Evolutionary conservation across 2,329 filamentous ascomycete genomes (phyloP), one percentile per base, ranked within the genome.

Genomic region (Lecanicillium sp.): DNA sequence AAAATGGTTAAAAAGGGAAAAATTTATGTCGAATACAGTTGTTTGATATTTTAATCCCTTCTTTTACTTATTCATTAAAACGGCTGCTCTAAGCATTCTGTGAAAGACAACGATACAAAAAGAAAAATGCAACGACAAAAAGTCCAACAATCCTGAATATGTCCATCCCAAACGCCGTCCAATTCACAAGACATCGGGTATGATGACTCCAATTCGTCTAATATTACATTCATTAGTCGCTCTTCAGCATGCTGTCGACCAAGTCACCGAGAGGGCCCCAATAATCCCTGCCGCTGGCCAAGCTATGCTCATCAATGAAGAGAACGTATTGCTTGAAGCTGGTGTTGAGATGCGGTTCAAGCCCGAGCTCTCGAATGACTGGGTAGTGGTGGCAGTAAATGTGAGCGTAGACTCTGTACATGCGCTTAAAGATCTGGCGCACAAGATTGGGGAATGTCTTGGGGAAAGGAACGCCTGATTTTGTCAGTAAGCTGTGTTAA

Each of bases 361-460:
- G 75, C 16, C 92, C 92, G 29, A 98, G 76, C 59, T 95, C 88
- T 43, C 94, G 84, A 50, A 98, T 83, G 49, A 98, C 89, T 27
- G 89, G 89, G 65, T 98, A 98, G 68, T 98, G 92, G 64, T 98
- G 92, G 70, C 94, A 98, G 77, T 98, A 98, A 53, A 98, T 95
- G 67, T 98, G 92, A 31, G 92, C 92, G 61, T 98, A 98, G 45
- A 98, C 90, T 50, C 92, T 84, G 67, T 96, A 98, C 68, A 98
- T 83, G 57, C 92, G 84, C 75, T 98, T 98, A 78, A 96, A 96
- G 59, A 98, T 88, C 65, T 95, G 90, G 50, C 87, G 84, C 46
- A 95, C 81, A 41, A 95, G 81, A 40, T 80, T 71, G 7, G 86
- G 83, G 66, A 98, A 98, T 15, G 83, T 82, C 59, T 94, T 92